These are phyloP conservation scores for Linum usitatissimum DNA, from an alignment of 345 rosid genomes.

Conservation along the genomic window DNA sequence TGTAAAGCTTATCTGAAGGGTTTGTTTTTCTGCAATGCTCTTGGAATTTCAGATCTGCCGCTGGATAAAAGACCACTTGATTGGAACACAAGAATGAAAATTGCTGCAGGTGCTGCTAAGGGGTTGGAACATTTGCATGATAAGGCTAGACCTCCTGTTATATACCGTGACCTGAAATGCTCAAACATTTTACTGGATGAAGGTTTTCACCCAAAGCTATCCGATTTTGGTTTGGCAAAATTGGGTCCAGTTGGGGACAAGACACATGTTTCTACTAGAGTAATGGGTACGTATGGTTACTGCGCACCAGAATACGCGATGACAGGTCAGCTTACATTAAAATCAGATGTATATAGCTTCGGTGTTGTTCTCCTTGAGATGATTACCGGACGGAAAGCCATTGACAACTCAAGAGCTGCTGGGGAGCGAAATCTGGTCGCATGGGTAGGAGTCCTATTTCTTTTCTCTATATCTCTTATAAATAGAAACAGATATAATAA, in stretches of 20 bases:
- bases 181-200: constrained; percentile 35
- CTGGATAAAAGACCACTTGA: constrained; percentile 25
- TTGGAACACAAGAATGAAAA: constrained; percentile 36
- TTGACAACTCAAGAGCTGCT: constrained; percentile 26
- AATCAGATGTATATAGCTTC: constrained; percentile 37
- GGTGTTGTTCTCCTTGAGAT: constrained; percentile 42
- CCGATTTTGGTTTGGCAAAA: constrained; percentile 41
- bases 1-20: background rate
- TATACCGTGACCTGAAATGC: constrained; percentile 39
- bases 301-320: constrained; percentile 43
- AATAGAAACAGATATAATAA: too few species aligned
- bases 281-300: constrained; percentile 47
- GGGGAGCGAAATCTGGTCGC: constrained; percentile 32
- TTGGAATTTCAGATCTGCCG: constrained; percentile 19
- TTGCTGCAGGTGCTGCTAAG: constrained; percentile 39
- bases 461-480: background rate
- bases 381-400: constrained; percentile 39
- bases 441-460: constrained; percentile 25
- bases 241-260: constrained; percentile 39
- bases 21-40: background rate
- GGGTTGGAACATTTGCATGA: constrained; percentile 38
- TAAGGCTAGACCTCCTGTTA: constrained; percentile 28
- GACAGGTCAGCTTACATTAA: constrained; percentile 40
- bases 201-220: constrained; percentile 29
- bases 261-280: constrained; percentile 44